Base-by-base conservation (phyloP, 2,329 filamentous ascomycete genomes). In the Penicillium hesseltinei region DNA sequence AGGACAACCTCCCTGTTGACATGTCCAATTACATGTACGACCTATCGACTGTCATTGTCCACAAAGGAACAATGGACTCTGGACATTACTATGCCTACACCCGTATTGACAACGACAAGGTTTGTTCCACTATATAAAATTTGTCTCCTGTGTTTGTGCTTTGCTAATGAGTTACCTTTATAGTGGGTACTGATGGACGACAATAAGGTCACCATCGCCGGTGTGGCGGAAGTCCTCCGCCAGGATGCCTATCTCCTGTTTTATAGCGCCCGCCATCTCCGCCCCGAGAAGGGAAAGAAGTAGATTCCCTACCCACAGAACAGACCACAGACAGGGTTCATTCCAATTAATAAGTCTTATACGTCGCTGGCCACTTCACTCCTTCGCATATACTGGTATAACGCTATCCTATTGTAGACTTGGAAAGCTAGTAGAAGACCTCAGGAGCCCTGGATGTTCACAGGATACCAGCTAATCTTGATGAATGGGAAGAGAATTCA, bases 171-270 rank as follows among this genome's bases (percentile, higher is more conserved):
- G 6, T 45, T 42, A 11, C 15, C 27, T 27, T 71, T 60, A 17
- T 64, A 96, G 83, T 97, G 93, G 93, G 96, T 96, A 73, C 86
- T 90, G 54, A 97, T 97, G 76, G 95, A 97, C 69, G 93, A 97
- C 71, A 92, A 94, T 72, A 92, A 91, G 72, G 93, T 97, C 25
- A 90, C 92, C 60, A 71, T 92, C 55, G 93, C 91, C 2, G 86
- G 85, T 46, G 88, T 94, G 70, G 89, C 89, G 5, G 91, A 97
- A 58, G 93, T 97, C 3, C 81, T 97, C 42, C 84, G 84, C 31
- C 90, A 91, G 15, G 88, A 96, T 72, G 92, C 93, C 0, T 97
- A 97, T 73, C 80, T 97, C 56, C 79, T 97, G 52, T 96, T 97
- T 73, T 97, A 97, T 60, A 76, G 72, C 21, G 66, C 79, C 50